Evolutionary conservation across 225 moss, liverwort and hornwort genomes (phyloP), one percentile per base, ranked within the genome.

Genomic region (Asterella californica): DNA sequence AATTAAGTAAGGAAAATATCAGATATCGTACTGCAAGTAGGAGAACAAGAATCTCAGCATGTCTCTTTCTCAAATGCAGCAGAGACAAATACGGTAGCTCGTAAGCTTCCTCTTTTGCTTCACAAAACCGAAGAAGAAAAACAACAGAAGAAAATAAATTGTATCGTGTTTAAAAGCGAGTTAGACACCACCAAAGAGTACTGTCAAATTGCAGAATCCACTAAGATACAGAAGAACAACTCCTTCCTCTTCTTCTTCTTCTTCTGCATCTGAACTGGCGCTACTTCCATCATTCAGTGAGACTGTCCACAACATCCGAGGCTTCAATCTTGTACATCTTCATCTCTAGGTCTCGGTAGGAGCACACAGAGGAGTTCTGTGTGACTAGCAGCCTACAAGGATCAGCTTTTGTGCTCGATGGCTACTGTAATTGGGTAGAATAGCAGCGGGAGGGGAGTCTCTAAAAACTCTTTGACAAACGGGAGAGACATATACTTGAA

Each of bases 31-130:
- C 32, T 18, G 27, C 54, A 75, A 9, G 55, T 27, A 29, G 25
- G 60, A 76, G 54, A 12, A 5, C 33, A 36, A 42, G 76, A 76
- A 71, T 71, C 71, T 27, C 76, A n/a, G 18, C 10, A n/a, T 42
- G 32, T 22, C 30, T 7, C 32, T 19, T 18, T 9, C 54, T 74
- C 53, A 6, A 29, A 27, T 18, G 47, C 30, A 47, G 60, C 15
- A 18, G 11, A 36, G 6, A 37, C 4, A 27, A 48, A 27, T 2
- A 42, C 4, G 42, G 42, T 42, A 42, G 42, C 42, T 42, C 42
- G 42, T 7, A 42, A 42, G 42, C 42, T 22, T 46, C 14, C 25
- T 25, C 25, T 36, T 0, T 42, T 70, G 70, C 42, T 42, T 45
- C 17, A 9, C 6, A 10, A 22, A 47, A 48, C 15, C 18, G 47